Evolutionary conservation across 2,329 filamentous ascomycete species (phyloP), one percentile per base, ranked within the genome.

Genomic region (Sporothrix humicola): DNA sequence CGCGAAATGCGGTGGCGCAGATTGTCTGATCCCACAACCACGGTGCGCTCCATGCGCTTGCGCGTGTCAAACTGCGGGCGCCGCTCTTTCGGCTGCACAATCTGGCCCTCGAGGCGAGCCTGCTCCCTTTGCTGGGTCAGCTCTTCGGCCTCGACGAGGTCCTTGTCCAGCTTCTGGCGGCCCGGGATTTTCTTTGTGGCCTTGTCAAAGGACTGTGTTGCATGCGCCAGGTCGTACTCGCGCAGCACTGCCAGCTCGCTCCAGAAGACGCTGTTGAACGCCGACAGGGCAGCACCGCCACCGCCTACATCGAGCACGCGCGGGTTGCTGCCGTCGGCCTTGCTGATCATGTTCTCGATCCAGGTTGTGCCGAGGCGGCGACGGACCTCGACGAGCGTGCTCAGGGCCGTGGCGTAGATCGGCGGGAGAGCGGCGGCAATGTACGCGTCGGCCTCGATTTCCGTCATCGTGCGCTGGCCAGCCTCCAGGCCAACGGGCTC

Each of bases 11-110:
- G 91, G 73, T 92, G 86, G 20, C 94, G 90, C 42, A 99, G 85
- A 2, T 89, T 84, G 75, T 94, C 89, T 0, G 93, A 92, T 0
- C 91, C 94, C 1, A 93, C 90, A 2, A 98, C 83, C 1, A 97
- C 94, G 0, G 93, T 95, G 72, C 92, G 92, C 80, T 92, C 94
- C 0, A 93, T 94, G 71, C 93, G 92, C 80, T 92, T 94, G 0
- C 93, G 93, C 31, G 31, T 37, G 31, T 37, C 31, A 7, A 37
- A 37, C 5, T 42, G 12, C 2, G 87, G 85, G 4, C 13, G 23
- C 26, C 15, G 52, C 10, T 46, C 26, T 7, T 37, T 42, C 10
- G 69, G 50, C 54, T 59, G 46, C 26, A 42, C 54, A 26, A 50
- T 56, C 4, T 59, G 20, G 15, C 48, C 58, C 17, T 37, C 8